phyloP scores from a whole-genome alignment of 257 asterid genomes.

The Nicotiana paniculata region DNA sequence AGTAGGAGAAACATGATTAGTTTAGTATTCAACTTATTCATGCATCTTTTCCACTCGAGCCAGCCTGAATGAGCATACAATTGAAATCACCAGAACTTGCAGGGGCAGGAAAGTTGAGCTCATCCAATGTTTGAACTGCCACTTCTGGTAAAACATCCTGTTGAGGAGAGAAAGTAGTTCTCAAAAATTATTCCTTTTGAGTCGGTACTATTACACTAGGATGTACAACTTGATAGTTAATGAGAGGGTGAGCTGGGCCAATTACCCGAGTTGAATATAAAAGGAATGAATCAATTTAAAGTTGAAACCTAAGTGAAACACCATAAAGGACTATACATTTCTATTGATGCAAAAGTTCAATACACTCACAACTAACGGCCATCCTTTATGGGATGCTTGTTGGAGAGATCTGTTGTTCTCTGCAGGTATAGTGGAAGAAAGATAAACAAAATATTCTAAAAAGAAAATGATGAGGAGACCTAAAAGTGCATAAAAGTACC shows the following conservation, averaged over 20 bases:
- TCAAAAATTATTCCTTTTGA: background rate
- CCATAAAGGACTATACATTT: background rate
- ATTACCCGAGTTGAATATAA: background rate
- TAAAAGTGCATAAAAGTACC: background rate
- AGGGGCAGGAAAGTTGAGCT: background rate
- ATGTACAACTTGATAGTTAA: background rate
- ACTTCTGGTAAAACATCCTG: background rate
- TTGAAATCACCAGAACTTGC: background rate
- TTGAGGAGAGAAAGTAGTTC: background rate
- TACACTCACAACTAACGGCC: background rate
- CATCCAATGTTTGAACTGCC: background rate
- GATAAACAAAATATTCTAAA: too few relatives aligned
- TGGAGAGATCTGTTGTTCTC: background rate
- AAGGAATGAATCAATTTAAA: background rate
- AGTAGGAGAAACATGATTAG: background rate
- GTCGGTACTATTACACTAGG: background rate
- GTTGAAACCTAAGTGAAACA: background rate
- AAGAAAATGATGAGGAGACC: background rate
- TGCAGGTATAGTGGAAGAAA: background rate
- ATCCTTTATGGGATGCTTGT: background rate
- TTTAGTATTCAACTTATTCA: background rate
- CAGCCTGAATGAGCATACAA: background rate
- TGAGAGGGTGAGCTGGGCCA: background rate
- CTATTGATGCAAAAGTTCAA: background rate
- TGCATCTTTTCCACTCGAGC: background rate